Conservation (phyloP, 345 rosid genomes). For the Ceriops decandra region DNA sequence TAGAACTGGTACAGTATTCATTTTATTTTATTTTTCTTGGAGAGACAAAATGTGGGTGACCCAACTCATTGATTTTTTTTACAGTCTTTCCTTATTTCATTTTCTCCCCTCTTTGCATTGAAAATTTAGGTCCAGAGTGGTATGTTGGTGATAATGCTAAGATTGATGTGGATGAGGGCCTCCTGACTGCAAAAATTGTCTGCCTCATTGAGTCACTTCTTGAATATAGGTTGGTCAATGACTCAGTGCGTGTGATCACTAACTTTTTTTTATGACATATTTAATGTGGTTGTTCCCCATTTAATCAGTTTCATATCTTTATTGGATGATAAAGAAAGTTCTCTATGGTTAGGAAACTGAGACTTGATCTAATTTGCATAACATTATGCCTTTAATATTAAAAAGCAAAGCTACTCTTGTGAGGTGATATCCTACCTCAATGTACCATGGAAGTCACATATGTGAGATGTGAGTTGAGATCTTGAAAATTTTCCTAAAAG, state of each 20-base stretch:
- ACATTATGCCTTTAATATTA: neutral
- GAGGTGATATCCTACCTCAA: too few species aligned
- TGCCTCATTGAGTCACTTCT: slow-evolving; percentile 71
- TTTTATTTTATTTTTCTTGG: slow-evolving; percentile 10
- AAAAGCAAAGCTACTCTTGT: too few species aligned
- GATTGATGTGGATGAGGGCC: slow-evolving; percentile 41
- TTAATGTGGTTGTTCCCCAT: neutral
- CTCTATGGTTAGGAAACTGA: neutral
- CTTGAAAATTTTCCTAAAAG: too few species aligned
- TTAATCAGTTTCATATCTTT: neutral
- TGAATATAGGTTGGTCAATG: slow-evolving; percentile 56
- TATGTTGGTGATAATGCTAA: slow-evolving; percentile 27
- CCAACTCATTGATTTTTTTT: neutral
- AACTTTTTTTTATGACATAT: slow-evolving; percentile 5
- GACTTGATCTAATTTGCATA: neutral
- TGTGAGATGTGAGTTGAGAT: too few species aligned
- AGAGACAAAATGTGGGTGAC: slow-evolving; percentile 4
- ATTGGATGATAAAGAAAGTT: slow-evolving; percentile 2
- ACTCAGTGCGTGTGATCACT: slow-evolving; percentile 1
- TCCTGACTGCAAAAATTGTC: slow-evolving; percentile 44
- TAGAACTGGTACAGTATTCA: slow-evolving; percentile 43
- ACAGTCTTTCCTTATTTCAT: slow-evolving; percentile 1
- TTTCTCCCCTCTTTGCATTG: slow-evolving; percentile 5
- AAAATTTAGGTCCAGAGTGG: slow-evolving; percentile 42
- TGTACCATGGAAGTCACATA: too few species aligned